Base-by-base conservation (phyloP, 495 filamentous ascomycete genomes). In the Lasiosphaeria miniovina region DNA sequence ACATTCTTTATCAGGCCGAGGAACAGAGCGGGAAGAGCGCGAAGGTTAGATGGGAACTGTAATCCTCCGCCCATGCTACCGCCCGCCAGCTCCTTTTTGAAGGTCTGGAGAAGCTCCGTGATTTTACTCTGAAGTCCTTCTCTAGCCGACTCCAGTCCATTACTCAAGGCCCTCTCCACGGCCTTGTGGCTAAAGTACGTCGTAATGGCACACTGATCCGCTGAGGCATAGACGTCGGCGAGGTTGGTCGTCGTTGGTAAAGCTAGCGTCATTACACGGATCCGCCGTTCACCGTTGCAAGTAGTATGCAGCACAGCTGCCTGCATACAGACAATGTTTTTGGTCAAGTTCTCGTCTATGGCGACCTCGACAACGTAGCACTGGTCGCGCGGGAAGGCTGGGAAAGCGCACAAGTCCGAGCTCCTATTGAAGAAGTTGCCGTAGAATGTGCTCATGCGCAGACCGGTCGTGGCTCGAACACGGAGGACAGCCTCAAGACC, bases 361-460 rank as follows among this genome's bases (percentile, higher is more conserved):
- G 94, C 93, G 55, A 98, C 95, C 69, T 98, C 94, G 40, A 98
- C 94, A n/a, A 98, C 94, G 70, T 98, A 98, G 50, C 88, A 89
- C 69, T 98, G 94, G 69, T 98, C 94, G 69, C 94, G 86, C 17
- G 94, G 94, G 80, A 98, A 97, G 5, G 95, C 94, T 2, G 93
- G 93, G 82, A 98, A 98, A 31, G 93, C 93, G 70, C 93, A 97
- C 52, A 98, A 86, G 75, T 98, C 95, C 15, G 91, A 96, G 68
- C 88, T 93, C 57, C 94, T 84, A 75, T 98, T 98, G 82, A 98
- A 98, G 76, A 98, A 98, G 75, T 98, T 98, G 61, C 94, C 94
- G 74, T 98, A 98, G 79, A 98, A 98, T 0, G 93, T 90, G 77
- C 83, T 95, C 91, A 98, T 98, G 36, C 94, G 87, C 52, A 98